These are phyloP conservation scores for Ceratocystis papillata DNA, from an alignment of 2,329 filamentous ascomycete species.

Conservation along the genomic window DNA sequence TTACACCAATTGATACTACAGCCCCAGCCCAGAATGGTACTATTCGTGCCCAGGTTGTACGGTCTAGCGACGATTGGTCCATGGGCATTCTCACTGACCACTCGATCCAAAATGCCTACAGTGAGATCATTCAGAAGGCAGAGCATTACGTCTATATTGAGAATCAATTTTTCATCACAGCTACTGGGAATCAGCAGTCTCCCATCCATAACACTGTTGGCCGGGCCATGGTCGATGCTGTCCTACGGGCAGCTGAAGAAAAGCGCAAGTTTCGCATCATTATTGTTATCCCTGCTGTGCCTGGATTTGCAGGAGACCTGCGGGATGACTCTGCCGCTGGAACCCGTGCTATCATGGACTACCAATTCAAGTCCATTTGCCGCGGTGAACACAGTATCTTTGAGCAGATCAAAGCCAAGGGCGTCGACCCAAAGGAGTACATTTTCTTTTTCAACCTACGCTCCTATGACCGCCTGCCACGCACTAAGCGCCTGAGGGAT, in stretches of 20 bases:
- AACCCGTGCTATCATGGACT: constrained; percentile 94
- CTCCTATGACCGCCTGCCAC: constrained; percentile 84
- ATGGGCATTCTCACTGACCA: constrained; percentile 77
- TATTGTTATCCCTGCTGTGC: constrained; percentile 78
- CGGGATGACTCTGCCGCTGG: constrained; percentile 71
- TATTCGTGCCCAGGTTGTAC: constrained; percentile 72
- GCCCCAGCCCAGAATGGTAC: constrained; percentile 55
- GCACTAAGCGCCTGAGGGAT: constrained; percentile 59
- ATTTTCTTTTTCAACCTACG: constrained; percentile 92
- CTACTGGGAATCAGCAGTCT: constrained; percentile 75
- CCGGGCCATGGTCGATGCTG: constrained; percentile 78
- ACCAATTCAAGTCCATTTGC: constrained; percentile 93
- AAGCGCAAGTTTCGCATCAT: constrained; percentile 83
- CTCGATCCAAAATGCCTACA: constrained; percentile 79
- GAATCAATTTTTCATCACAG: constrained; percentile 97
- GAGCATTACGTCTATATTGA: constrained; percentile 95
- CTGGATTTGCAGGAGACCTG: constrained; percentile 87
- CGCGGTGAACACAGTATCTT: constrained; percentile 87
- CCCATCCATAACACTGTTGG: constrained; percentile 86
- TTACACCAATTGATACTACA: constrained; percentile 58
- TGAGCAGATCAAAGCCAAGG: constrained; percentile 59
- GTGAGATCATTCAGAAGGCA: constrained; percentile 72
- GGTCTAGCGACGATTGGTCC: constrained; percentile 87
- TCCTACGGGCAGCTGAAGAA: constrained; percentile 69
- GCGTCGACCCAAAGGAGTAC: constrained; percentile 66